These are phyloP conservation scores for Vitis hybrid DNA, from an alignment of 177 flowering plant species.

Conservation along the genomic window DNA sequence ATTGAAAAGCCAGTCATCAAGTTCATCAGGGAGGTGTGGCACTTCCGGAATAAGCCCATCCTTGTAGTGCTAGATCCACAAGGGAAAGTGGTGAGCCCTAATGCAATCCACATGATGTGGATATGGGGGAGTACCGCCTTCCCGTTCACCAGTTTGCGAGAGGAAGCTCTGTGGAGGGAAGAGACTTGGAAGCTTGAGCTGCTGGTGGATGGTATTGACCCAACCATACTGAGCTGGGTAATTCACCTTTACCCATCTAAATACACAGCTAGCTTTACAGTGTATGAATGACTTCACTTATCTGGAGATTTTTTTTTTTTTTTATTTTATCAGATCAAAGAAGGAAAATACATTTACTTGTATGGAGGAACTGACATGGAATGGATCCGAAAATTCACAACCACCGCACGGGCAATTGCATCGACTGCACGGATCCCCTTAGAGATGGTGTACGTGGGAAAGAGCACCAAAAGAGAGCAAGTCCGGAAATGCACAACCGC, in stretches of 20 bases:
- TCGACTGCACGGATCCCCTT: not conserved
- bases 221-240: not conserved
- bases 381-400: slow-evolving; percentile 7
- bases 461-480: slow-evolving; percentile 6
- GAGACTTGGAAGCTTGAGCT: too few species aligned
- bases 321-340: slow-evolving; percentile 6
- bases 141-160: slow-evolving; percentile 7
- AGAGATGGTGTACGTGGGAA: too few species aligned
- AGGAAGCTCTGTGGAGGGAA: not conserved
- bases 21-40: slow-evolving; percentile 16
- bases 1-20: not conserved
- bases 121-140: slow-evolving; percentile 15
- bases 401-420: not conserved
- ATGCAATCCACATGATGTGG: slow-evolving; percentile 10
- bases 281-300: too few species aligned
- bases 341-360: slow-evolving; percentile 11
- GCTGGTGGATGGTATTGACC: too few species aligned
- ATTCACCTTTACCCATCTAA: too few species aligned
- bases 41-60: slow-evolving; percentile 1
- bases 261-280: too few species aligned
- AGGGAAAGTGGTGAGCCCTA: slow-evolving; percentile 7
- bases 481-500: too few species aligned
- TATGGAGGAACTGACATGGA: slow-evolving; percentile 14
- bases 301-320: too few species aligned
- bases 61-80: slow-evolving; percentile 7